These are phyloP conservation scores for Leccinum fuscescens DNA, from an alignment of 1,284 basidiomycete species.

Conservation along the genomic window DNA sequence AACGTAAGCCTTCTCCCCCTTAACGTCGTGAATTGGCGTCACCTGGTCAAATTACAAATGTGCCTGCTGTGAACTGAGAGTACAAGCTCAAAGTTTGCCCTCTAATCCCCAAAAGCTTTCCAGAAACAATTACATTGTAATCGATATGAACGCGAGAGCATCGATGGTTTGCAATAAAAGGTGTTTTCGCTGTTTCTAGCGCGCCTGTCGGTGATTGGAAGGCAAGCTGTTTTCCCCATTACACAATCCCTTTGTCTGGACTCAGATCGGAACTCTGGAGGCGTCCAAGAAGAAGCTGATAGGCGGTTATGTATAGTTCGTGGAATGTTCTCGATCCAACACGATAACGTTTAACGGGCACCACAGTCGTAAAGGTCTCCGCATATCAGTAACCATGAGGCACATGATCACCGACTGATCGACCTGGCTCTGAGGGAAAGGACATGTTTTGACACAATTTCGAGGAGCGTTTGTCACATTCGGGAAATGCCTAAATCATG, in stretches of 20 bases:
- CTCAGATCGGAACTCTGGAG: background rate
- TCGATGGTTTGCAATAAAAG: constrained; percentile 14
- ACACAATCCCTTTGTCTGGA: constrained; percentile 9
- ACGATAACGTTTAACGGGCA: background rate
- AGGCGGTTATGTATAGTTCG: background rate
- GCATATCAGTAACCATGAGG: background rate
- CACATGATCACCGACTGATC: background rate
- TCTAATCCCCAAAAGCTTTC: constrained; percentile 11
- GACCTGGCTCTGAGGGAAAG: background rate
- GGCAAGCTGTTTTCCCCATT: constrained; percentile 9
- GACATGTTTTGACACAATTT: background rate
- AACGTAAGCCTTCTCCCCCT: constrained; percentile 12
- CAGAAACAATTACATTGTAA: constrained; percentile 15
- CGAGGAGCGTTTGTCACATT: background rate
- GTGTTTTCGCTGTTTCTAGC: background rate
- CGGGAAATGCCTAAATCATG: background rate
- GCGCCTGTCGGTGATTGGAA: constrained; percentile 18
- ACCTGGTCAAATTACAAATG: constrained; percentile 12
- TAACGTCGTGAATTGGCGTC: constrained; percentile 3
- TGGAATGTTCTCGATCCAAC: background rate
- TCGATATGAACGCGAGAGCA: constrained; percentile 34
- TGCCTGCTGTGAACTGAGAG: constrained; percentile 15
- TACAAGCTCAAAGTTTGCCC: background rate
- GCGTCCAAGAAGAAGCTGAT: background rate
- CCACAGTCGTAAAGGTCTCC: background rate